Evolutionary conservation across 495 filamentous ascomycete genomes (phyloP), one percentile per base, ranked within the genome.

Genomic region (Collariella sp.): DNA sequence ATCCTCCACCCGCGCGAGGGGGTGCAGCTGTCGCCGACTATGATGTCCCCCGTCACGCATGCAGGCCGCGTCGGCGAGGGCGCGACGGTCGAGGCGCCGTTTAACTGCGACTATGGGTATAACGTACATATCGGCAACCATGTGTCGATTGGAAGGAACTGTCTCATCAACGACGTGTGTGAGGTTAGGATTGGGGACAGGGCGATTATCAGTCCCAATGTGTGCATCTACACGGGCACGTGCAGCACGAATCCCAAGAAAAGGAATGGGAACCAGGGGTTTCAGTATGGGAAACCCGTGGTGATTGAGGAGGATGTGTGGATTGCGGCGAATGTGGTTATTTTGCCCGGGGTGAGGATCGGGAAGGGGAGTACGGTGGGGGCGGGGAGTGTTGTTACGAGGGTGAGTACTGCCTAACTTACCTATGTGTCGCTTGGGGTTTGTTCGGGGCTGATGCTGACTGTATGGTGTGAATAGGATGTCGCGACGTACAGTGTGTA

Each of bases 31-130:
- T 65, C 78, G 26, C 72, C 79, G 41, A 64, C 69, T 52, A 38
- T 65, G 56, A 62, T 74, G 55, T 75, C 80, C 55, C 55, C 80
- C 53, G 61, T 78, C 56, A 62, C 75, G 41, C 61, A 74, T 55
- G 60, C 74, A 5, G 86, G 86, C n/a, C 77, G 78, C 31, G 83
- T 95, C 18, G 88, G 89, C 19, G 78, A 84, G 38, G 81, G 87
- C 46, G 85, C 87, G 7, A 77, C 83, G 36, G 87, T 98, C 38
- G 89, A 96, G 55, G 83, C 88, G 2, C 91, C 93, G 12, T 97
- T 98, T 66, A 84, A 76, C 34, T 97, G 93, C 68, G 89, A 96
- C 62, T 98, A 96, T 62, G 93, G 93, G 2, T 96, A 95, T 64
- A 96, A 98, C 62, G 86, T 97, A 59, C 78, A 79, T 35, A 84